Evolutionary conservation across 2,329 filamentous ascomycete species (phyloP), one percentile per base, ranked within the genome.

Genomic region (Cercospora zeina): DNA sequence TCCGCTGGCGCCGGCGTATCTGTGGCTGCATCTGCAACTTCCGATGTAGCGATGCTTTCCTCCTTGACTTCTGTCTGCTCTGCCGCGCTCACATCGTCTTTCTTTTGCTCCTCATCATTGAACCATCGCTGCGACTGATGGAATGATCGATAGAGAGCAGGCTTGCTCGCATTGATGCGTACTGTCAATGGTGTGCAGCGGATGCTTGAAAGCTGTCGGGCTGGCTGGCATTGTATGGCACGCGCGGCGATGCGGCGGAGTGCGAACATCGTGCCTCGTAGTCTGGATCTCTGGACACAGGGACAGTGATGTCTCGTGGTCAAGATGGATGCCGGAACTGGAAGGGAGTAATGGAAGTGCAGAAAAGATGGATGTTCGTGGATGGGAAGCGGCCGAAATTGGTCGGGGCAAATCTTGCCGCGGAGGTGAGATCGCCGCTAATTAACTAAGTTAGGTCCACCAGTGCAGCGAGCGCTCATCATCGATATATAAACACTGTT

Each of bases 171-270:
- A 53, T 75, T 72, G 63, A 80, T 74, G 57, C 75, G 74, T 55
- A 67, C 64, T 37, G 67, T 59, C 33, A 53, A 53, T 50, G 69
- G 59, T 59, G 45, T 59, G 16, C 58, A 60, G 56, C 58, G 61
- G 13, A 66, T 34, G 57, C 62, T 51, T 76, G 75, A 61, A 75
- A 75, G 67, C 76, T 79, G 39, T 76, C 75, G 63, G 79, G 68
- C 67, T 78, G 72, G 50, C 78, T 77, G 77, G 56, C 79, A 76
- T 34, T 79, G 76, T 62, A 85, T 70, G 54, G 84, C 80, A 71
- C 84, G 82, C 71, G 81, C 77, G 68, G 84, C 83, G 67, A 81
- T 78, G 70, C 83, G 83, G 64, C 85, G 83, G 68, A 88, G 77
- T 67, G 79, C 78, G 76, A 81, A 82, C 85, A 84, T 87, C 66